Conservation (phyloP, 768 basidiomycete genomes). For the Cyclocybe cylindracea region DNA sequence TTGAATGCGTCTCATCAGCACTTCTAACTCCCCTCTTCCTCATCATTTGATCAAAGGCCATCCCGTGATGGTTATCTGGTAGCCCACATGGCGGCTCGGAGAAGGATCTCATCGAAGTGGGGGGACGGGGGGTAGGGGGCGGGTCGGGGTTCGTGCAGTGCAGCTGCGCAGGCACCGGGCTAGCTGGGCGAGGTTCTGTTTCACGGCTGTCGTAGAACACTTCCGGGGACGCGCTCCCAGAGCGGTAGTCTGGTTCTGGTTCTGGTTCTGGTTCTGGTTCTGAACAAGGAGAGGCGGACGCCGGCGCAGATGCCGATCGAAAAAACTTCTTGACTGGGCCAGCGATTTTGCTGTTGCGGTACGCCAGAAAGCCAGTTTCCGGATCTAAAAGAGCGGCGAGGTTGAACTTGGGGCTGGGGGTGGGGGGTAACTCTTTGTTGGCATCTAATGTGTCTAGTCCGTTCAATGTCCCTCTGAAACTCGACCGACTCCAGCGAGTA, state of each 20-base stretch:
- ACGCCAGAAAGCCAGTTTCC: conserved; percentile 1
- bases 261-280: too few relatives aligned
- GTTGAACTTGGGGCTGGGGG: conserved; percentile 5
- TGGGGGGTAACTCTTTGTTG: background rate
- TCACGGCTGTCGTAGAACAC: too few relatives aligned
- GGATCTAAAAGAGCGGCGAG: conserved; percentile 10
- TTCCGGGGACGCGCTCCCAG: too few relatives aligned
- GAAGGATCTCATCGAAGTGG: too few relatives aligned
- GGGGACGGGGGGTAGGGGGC: too few relatives aligned
- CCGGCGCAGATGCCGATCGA: background rate
- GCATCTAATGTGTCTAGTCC: background rate
- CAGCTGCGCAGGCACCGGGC: too few relatives aligned
- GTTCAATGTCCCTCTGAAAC: background rate
- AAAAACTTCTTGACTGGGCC: background rate
- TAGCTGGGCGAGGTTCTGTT: background rate
- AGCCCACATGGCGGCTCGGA: background rate
- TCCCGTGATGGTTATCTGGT: background rate
- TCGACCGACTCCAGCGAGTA: background rate
- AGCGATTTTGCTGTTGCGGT: conserved; percentile 1
- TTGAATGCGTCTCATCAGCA: background rate
- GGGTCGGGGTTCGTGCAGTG: too few relatives aligned
- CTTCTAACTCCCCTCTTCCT: background rate
- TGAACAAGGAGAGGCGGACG: background rate
- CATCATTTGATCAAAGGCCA: background rate
- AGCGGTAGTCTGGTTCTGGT: too few relatives aligned